A percentile compares a stretch with the other conserved stretches of the same genome.
Conservation (phyloP, 2,329 filamentous ascomycete species). For the Colletotrichum cordylinicola region DNA sequence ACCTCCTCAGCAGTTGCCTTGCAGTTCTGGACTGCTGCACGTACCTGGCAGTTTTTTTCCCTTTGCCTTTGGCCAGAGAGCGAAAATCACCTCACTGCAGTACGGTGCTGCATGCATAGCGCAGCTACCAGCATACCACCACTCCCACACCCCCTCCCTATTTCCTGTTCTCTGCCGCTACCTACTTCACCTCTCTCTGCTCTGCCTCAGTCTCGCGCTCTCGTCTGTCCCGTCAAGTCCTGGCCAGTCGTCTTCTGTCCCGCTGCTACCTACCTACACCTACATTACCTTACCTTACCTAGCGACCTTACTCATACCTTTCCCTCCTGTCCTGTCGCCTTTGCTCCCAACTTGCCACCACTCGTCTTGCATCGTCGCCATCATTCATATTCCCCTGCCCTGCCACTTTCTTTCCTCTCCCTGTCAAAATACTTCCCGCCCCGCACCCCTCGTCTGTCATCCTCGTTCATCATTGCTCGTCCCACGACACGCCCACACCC, state of each 20-base stretch:
- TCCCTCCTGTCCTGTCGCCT: neutral
- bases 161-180: neutral
- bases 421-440: conserved; percentile 22
- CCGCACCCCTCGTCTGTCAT: conserved; percentile 22
- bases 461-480: conserved; percentile 21
- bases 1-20: neutral
- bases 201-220: conserved; percentile 11
- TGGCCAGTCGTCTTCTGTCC: neutral
- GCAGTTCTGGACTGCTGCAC: neutral
- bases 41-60: conserved; percentile 23
- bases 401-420: conserved; percentile 20
- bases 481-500: conserved; percentile 12
- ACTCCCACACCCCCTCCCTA: conserved; percentile 16
- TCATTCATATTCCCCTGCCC: conserved; percentile 23
- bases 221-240: neutral
- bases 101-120: conserved; percentile 20
- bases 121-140: conserved; percentile 17
- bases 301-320: conserved; percentile 7
- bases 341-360: conserved; percentile 16
- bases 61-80: neutral
- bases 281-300: neutral
- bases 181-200: neutral
- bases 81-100: conserved; percentile 21
- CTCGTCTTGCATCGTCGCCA: conserved; percentile 22
- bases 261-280: neutral